Evolutionary conservation across 345 rosid genomes (phyloP).

Genomic region (Citropsis articulata): DNA sequence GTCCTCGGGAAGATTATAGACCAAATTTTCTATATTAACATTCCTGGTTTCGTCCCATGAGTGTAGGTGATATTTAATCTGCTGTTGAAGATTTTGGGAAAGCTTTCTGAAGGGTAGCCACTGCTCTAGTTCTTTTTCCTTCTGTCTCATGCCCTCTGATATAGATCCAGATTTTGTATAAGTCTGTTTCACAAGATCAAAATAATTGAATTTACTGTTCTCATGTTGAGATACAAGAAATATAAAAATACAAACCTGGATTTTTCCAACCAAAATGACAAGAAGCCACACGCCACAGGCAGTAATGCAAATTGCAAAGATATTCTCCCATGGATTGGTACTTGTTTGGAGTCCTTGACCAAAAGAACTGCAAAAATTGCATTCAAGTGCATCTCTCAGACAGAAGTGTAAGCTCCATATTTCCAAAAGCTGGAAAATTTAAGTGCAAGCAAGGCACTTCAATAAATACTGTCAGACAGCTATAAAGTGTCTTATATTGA

Average conservation of each 20-base stretch:
- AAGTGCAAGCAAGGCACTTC: too few species aligned
- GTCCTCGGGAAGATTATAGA: slow-evolving; percentile 67
- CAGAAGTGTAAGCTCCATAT: background rate
- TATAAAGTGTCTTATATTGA: background rate
- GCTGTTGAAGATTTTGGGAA: background rate
- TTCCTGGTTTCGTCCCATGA: slow-evolving; percentile 57
- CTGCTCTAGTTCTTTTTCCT: background rate
- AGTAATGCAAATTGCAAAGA: slow-evolving; percentile 4
- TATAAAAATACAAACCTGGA: background rate
- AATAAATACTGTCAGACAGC: background rate
- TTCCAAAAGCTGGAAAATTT: background rate
- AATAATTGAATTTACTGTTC: background rate
- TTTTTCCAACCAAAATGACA: slow-evolving; percentile 4
- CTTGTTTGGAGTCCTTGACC: slow-evolving; percentile 7
- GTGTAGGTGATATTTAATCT: background rate
- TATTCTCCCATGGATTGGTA: background rate
- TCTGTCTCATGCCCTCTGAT: background rate
- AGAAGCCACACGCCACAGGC: background rate
- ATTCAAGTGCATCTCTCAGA: background rate
- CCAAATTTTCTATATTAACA: slow-evolving; percentile 57
- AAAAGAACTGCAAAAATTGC: background rate
- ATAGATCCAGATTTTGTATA: background rate
- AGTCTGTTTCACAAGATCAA: background rate
- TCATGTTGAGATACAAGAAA: background rate
- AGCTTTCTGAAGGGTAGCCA: background rate